phyloP scores from a whole-genome alignment of 805 yeast genomes.

The Priceomyces melissophilus region DNA sequence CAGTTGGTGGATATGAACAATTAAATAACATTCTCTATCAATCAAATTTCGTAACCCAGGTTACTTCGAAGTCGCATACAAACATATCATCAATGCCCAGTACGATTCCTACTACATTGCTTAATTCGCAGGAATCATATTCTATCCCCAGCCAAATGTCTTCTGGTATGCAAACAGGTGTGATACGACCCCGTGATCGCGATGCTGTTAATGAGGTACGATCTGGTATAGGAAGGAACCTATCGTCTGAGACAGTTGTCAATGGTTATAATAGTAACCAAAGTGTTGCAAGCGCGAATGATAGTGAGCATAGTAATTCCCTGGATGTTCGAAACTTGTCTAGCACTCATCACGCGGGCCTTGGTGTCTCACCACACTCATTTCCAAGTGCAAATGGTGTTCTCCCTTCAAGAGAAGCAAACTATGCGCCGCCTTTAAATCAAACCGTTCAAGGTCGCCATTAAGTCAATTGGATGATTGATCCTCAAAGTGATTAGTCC shows the following conservation, averaged over 20 bases:
- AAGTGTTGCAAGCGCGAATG: not conserved
- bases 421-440: not conserved
- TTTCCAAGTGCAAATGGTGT: not conserved
- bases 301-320: not conserved
- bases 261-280: not conserved
- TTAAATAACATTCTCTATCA: slow-evolving; percentile 41
- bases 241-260: slow-evolving; percentile 7
- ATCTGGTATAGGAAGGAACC: slow-evolving; percentile 6
- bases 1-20: slow-evolving; percentile 46
- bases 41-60: slow-evolving; percentile 25
- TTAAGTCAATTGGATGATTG: not conserved
- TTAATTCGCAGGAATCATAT: slow-evolving; percentile 9
- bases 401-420: not conserved
- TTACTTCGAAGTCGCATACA: slow-evolving; percentile 19
- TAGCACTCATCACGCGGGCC: not conserved
- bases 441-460: slow-evolving; percentile 2
- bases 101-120: slow-evolving; percentile 38
- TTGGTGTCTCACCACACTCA: not conserved
- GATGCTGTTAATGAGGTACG: slow-evolving; percentile 1
- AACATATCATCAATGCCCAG: slow-evolving; percentile 32
- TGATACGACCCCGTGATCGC: slow-evolving; percentile 1
- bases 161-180: not conserved
- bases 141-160: slow-evolving; percentile 6
- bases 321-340: not conserved
- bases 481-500: too few species aligned